Evolutionary conservation across 306 rosid genomes (phyloP), one percentile per base, ranked within the genome.

Genomic region (Quercus suber): DNA sequence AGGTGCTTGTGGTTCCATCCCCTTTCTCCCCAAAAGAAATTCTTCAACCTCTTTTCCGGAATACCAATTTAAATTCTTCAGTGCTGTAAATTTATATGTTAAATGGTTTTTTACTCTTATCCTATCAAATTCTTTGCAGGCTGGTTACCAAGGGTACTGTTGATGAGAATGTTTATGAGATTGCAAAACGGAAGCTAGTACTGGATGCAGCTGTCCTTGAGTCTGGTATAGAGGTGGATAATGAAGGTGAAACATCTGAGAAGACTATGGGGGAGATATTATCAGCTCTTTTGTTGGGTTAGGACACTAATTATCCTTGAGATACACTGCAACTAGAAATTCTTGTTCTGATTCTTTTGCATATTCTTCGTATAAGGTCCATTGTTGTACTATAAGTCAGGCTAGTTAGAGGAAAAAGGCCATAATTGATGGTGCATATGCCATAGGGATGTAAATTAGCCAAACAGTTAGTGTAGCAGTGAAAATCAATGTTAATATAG

Each of bases 201-300:
- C 84, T 95, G 72, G 99, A 95, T 84, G 99, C 96, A 64, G 99
- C 99, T 69, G 99, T 95, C 58, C 92, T 95, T 2, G 97, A 95
- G 80, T 80, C 95, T 5, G 89, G 89, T 37, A n/a, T 90, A 78
- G 99, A 91, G 78, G 85, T 87, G 85, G 90, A 88, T 75, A 83
- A 82, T 51, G 94, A 89, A 83, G 91, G 97, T 49, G 89, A 84
- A 76, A 76, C 91, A 84, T 86, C 98, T 18, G 97, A 94, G 87
- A 94, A 88, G 90, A 95, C 97, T 64, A 95, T 95, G 99, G 99
- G 98, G 80, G 97, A 95, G 88, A 95, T 95, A 84, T 87, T 95
- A 80, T 95, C 98, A 0, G 75, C 97, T 45, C 90, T 95, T 81
- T 87, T 95, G 80, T 80, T 89, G 74, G 91, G 91, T 80, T 95